Evolutionary conservation across 1,284 basidiomycete genomes (phyloP), one percentile per base, ranked within the genome.

Genomic region (Irpex sp.): DNA sequence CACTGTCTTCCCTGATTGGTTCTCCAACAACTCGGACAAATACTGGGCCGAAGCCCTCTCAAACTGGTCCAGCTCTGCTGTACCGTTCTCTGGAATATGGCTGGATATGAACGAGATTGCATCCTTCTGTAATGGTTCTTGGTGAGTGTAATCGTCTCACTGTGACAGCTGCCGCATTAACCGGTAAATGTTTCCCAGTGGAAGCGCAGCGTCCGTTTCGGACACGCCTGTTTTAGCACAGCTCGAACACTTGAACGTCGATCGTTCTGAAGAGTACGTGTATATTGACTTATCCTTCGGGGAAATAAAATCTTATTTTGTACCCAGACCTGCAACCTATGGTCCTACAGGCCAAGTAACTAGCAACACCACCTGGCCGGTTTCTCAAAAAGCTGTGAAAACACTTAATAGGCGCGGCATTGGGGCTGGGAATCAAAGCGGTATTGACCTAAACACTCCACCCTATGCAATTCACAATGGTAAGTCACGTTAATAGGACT

Each of bases 381-480:
- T 82, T 68, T 71, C 70, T n/a, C 66, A 69, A 8, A 69, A 54
- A 54, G 58, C 36, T 17, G 58, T 9, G 13, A 11, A 47, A 11
- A 57, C 15, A 15, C 13, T 68, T 55, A 53, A 37, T 43, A 78
- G 71, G 65, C 80, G 80, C 31, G 81, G 81, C 1, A 63, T 83
- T 17, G 81, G 83, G 4, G 81, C 81, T 4, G 84, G 77, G 13
- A 74, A 72, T 47, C 75, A 86, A 64, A 66, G 73, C 2, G 78
- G 73, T 4, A 75, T 83, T 7, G 75, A 87, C 68, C 70, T 89
- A 33, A 87, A 82, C 69, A 67, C 68, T 1, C 88, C 87, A 6
- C 86, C 88, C 4, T 92, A 92, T 66, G 78, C 86, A 0, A 88
- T 92, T 62, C 87, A 90, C 74, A 90, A 90, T 63, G 88, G 88